Percentiles rank a stretch among this genome's conserved stretches.
Evolutionary conservation across 768 basidiomycete genomes (phyloP).

Genomic region (Tricholoma furcatifolium): DNA sequence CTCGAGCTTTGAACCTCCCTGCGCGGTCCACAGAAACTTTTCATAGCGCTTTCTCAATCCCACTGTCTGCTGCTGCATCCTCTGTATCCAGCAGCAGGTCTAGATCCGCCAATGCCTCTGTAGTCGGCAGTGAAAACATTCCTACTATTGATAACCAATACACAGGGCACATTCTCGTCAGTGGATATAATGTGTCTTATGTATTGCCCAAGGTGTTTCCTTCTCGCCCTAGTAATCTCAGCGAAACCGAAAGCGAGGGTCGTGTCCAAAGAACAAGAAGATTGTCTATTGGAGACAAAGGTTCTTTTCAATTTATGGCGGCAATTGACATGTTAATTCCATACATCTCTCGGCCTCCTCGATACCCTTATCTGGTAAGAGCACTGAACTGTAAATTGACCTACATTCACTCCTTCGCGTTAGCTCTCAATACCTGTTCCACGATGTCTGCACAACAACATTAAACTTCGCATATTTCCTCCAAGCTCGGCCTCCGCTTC

Average conservation of each 20-base stretch:
- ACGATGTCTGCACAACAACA: constrained; percentile 73
- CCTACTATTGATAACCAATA: constrained; percentile 63
- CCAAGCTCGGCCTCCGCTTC: constrained; percentile 55
- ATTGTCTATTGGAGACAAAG: constrained; percentile 58
- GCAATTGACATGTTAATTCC: constrained; percentile 78
- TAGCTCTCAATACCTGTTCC: constrained; percentile 79
- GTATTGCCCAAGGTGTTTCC: constrained; percentile 70
- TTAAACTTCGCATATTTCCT: constrained; percentile 73
- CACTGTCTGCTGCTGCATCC: constrained; percentile 29
- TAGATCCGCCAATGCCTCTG: constrained; percentile 32
- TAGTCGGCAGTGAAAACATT: constrained; percentile 25
- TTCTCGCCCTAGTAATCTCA: constrained; percentile 21
- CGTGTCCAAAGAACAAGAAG: constrained; percentile 39
- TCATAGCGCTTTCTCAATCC: constrained; percentile 48
- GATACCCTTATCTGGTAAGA: constrained; percentile 72
- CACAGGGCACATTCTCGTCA: constrained; percentile 74
- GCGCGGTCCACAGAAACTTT: constrained; percentile 61
- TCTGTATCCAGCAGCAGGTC: constrained; percentile 31
- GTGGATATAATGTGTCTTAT: constrained; percentile 74
- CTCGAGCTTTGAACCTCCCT: constrained; percentile 65
- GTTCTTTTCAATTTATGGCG: constrained; percentile 73
- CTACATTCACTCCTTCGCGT: constrained; percentile 5
- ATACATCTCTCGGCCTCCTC: constrained; percentile 62
- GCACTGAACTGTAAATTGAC: neutral
- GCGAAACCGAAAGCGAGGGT: constrained; percentile 29